These are phyloP conservation scores for Aspergillus fumigatus DNA, from an alignment of 2,329 filamentous ascomycete species.

Conservation along the genomic window DNA sequence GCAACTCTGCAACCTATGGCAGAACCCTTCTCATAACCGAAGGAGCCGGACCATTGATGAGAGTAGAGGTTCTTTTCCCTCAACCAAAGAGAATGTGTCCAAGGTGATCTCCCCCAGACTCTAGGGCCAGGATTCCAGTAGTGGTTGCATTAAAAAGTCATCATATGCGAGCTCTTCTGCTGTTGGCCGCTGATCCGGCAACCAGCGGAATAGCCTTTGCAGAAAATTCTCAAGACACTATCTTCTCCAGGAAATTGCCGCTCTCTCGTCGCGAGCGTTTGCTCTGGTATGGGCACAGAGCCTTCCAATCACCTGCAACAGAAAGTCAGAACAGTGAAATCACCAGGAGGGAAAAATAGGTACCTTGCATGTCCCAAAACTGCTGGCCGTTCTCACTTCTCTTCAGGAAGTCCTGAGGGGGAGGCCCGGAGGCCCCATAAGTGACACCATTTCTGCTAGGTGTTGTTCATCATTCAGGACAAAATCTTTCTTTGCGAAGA, in stretches of 20 bases:
- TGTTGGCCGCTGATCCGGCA: constrained; percentile 25
- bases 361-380: constrained; percentile 17
- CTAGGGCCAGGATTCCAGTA: constrained; percentile 9
- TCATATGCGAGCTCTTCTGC: constrained; percentile 24
- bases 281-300: constrained; percentile 20
- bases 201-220: constrained; percentile 30
- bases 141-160: constrained; percentile 24
- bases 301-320: constrained; percentile 25
- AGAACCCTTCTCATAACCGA: too few relatives aligned
- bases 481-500: constrained; percentile 12
- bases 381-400: constrained; percentile 7
- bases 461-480: constrained; percentile 15
- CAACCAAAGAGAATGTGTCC: too few relatives aligned
- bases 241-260: constrained; percentile 21
- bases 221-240: constrained; percentile 25
- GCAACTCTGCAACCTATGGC: too few relatives aligned
- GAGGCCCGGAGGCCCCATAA: constrained; percentile 19
- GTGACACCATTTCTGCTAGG: constrained; percentile 20
- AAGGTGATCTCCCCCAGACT: too few relatives aligned
- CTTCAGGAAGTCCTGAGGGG: constrained; percentile 12
- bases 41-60: too few relatives aligned
- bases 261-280: constrained; percentile 20
- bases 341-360: background rate
- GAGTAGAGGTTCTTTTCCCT: too few relatives aligned
- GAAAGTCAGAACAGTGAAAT: background rate